Evolutionary conservation across 169 alveolate genomes (phyloP).

Genomic region (Plasmodium adleri): DNA sequence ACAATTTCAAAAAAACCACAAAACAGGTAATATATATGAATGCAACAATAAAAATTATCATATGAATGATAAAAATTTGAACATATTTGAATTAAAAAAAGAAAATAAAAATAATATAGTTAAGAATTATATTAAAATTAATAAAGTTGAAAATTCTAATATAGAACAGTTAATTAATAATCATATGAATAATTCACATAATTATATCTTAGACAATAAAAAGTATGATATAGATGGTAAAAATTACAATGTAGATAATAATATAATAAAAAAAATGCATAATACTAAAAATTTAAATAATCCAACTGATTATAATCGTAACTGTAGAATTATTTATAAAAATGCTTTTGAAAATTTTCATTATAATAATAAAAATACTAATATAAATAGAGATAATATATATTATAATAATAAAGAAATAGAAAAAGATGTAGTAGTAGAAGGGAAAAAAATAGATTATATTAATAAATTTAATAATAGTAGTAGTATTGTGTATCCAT

Average conservation of each 20-base stretch:
- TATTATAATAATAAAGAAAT: neutral
- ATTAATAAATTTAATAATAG: constrained; percentile 28
- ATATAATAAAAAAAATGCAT: neutral
- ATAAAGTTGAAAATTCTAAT: constrained; percentile 28
- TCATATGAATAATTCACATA: neutral
- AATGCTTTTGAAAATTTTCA: constrained; percentile 34
- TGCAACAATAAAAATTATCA: constrained; percentile 11
- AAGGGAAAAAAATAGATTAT: constrained; percentile 8
- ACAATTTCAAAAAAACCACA: constrained; percentile 10
- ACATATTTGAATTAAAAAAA: constrained; percentile 16
- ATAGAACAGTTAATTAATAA: constrained; percentile 19
- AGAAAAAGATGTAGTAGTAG: neutral
- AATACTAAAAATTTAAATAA: neutral
- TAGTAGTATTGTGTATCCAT: constrained; percentile 17
- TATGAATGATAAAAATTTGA: constrained; percentile 13
- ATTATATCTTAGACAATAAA: constrained; percentile 4
- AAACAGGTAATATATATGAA: constrained; percentile 40
- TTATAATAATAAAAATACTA: constrained; percentile 9
- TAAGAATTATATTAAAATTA: constrained; percentile 49
- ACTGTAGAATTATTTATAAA: neutral
- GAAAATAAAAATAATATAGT: constrained; percentile 41
- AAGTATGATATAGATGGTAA: neutral
- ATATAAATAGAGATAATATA: constrained; percentile 10
- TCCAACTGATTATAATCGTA: neutral
- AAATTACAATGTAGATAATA: constrained; percentile 6